Base-by-base conservation (phyloP, 2,329 filamentous ascomycete genomes). In the Ceratocystis colombiana region DNA sequence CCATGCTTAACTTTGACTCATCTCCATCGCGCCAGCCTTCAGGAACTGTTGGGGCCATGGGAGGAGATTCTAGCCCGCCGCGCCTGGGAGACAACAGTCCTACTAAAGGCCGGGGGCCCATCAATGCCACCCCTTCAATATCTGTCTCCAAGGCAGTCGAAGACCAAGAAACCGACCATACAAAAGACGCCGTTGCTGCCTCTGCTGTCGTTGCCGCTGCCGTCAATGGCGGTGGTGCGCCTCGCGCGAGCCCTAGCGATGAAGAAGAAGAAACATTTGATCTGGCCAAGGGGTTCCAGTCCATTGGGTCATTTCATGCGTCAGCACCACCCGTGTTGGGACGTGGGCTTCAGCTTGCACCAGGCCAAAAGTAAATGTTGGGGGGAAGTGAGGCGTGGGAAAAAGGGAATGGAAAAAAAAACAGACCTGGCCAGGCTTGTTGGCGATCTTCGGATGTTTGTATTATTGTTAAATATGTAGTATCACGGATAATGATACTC, bases 221-320 rank as follows among this genome's bases (percentile, higher is more conserved):
- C 5, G 74, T 67, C 7, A 63, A 63, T 33, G 61, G 61, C 8
- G 25, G 33, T 20, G 61, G 61, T 17, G 61, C 61, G 15, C 44
- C 61, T 37, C 44, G 61, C n/a, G 62, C 37, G 33, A 45, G 46
- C 37, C 41, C 61, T 3, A 55, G 73, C 8, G 72, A 71, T 6
- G 78, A 79, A 44, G 82, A 84, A 64, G 81, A 83, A 53, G 74
- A 79, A 65, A 81, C 79, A 6, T 84, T 84, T 70, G 83, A 85
- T 70, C 72, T 85, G 68, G 82, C 82, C 50, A 84, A 82, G 75
- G 84, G 84, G 0, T 87, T 87, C 70, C 84, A 86, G 72, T 86
- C 81, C 69, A 87, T 87, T 64, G 82, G 83, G 37, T 80, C 83
- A 0, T 87, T 84, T 68, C 84, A 87, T 69, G 81, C 83, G 48